phyloP scores from a whole-genome alignment of 2,329 filamentous ascomycete genomes.

The Verticillium albo-atrum region DNA sequence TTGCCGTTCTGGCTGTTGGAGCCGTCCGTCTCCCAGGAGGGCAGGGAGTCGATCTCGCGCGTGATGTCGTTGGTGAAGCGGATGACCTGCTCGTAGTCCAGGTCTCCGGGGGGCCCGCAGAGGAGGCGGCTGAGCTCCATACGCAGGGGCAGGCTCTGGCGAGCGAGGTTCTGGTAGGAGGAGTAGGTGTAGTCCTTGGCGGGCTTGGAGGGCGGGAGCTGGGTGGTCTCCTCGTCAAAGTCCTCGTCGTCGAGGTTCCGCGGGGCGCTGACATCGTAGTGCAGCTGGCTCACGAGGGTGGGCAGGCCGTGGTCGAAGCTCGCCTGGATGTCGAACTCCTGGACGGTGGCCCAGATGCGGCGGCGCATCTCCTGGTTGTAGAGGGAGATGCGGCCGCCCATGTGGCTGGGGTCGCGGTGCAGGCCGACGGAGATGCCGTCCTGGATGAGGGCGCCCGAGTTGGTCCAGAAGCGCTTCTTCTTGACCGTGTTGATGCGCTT shows the following conservation, averaged over 20 bases:
- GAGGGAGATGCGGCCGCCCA: conserved; percentile 49
- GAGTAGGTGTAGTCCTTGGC: conserved; percentile 52
- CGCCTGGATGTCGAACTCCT: conserved; percentile 58
- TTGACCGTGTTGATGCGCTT: conserved; percentile 60
- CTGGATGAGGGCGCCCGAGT: conserved; percentile 50
- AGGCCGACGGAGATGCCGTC: conserved; percentile 55
- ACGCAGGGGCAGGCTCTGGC: conserved; percentile 51
- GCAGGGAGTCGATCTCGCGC: conserved; percentile 55
- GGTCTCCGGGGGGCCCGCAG: conserved; percentile 47
- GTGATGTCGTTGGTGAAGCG: conserved; percentile 57
- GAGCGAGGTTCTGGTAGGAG: conserved; percentile 54
- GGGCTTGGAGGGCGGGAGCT: conserved; percentile 47
- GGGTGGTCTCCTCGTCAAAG: conserved; percentile 48
- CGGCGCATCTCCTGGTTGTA: conserved; percentile 60
- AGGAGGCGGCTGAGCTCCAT: conserved; percentile 54
- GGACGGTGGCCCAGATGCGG: conserved; percentile 56
- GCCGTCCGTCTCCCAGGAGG: conserved; percentile 44
- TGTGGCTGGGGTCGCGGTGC: conserved; percentile 54
- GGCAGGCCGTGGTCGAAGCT: conserved; percentile 58
- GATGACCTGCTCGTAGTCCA: conserved; percentile 59
- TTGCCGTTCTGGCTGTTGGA: conserved; percentile 36
- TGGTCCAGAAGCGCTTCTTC: conserved; percentile 61
- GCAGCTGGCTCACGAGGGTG: conserved; percentile 51
- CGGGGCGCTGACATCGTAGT: conserved; percentile 51
- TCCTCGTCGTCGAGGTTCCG: conserved; percentile 55